Conservation (phyloP, 768 basidiomycete species). For the Inosperma sp. region DNA sequence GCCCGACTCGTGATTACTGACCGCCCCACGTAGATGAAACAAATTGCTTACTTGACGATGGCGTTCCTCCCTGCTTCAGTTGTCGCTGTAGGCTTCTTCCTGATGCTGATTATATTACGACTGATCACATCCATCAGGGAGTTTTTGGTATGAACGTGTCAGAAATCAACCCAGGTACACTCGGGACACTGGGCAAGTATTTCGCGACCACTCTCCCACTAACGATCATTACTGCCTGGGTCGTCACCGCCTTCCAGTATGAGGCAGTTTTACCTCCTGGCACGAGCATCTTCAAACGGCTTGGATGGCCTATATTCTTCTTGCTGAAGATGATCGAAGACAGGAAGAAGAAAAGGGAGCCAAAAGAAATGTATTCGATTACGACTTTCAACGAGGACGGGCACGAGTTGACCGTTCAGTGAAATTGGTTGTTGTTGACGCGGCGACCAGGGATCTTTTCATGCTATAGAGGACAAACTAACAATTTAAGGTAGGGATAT, state of each 20-base stretch:
- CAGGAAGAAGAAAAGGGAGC: not conserved
- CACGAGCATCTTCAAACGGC: constrained; percentile 17
- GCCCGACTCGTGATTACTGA: constrained; percentile 2
- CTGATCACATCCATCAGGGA: constrained; percentile 28
- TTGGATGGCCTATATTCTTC: constrained; percentile 22
- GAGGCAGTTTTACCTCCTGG: constrained; percentile 31
- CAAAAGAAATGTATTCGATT: constrained; percentile 6
- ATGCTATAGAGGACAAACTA: too few species aligned
- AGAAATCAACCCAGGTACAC: constrained; percentile 35
- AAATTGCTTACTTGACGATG: constrained; percentile 61
- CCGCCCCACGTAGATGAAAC: constrained; percentile 39
- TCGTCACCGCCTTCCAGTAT: constrained; percentile 51
- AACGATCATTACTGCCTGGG: constrained; percentile 50
- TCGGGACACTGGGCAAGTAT: constrained; percentile 40
- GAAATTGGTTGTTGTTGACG: not conserved
- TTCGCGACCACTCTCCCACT: constrained; percentile 40
- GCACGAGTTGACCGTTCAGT: not conserved
- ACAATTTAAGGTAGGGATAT: too few species aligned
- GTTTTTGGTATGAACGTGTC: constrained; percentile 58
- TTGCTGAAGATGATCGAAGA: constrained; percentile 5
- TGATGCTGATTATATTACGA: not conserved
- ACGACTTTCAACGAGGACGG: not conserved
- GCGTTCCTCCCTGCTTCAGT: constrained; percentile 57
- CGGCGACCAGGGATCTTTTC: too few species aligned
- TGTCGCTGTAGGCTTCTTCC: constrained; percentile 36